Base-by-base conservation (phyloP, 192 early-diverging fungal species). In the Backusella psychrophila region DNA sequence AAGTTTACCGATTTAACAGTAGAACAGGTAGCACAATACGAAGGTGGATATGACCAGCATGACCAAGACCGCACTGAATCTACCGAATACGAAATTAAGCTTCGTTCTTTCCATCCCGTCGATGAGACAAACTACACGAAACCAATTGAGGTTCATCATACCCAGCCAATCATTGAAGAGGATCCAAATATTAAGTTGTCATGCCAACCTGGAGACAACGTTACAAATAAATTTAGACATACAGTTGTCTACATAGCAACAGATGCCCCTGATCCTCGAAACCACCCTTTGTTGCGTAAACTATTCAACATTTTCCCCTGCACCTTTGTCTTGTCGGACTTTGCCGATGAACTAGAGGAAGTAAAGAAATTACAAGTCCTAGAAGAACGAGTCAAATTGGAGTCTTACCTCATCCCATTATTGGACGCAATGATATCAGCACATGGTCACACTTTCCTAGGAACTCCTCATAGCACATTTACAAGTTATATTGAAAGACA, bases 161-260 rank as follows among this genome's bases (percentile, higher is more conserved):
- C 76, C 42, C 44, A 71, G 17, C 63, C 41, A 19, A 46, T 75
- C 19, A 36, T 41, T 33, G 34, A 74, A 33, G 19, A 35, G 34
- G 35, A 56, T 4, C 63, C 63, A 14, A 15, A 70, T 46, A 66
- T 46, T 33, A n/a, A 41, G 17, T 44, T 71, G 3, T 26, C 17
- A 19, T 66, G 80, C 42, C 66, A 52, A n/a, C 26, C 53, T 44
- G 73, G 72, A 4, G 49, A 71, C n/a, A 6, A 49, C 11, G 15
- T 71, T 33, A 71, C 70, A 7, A 71, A 33, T 7, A 44, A 36
- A 69, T 79, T 79, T 52, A 21, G 41, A 39, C 35, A 66, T 12
- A 86, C 88, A 14, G 82, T 84, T 31, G 83, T 89, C 4, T 89
- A 85, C 52, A 85, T 89, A 4, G 88, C 86, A 21, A 89, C 88